phyloP scores from a whole-genome alignment of 2,329 filamentous ascomycete genomes.

The Scolecobasidium constrictum region DNA sequence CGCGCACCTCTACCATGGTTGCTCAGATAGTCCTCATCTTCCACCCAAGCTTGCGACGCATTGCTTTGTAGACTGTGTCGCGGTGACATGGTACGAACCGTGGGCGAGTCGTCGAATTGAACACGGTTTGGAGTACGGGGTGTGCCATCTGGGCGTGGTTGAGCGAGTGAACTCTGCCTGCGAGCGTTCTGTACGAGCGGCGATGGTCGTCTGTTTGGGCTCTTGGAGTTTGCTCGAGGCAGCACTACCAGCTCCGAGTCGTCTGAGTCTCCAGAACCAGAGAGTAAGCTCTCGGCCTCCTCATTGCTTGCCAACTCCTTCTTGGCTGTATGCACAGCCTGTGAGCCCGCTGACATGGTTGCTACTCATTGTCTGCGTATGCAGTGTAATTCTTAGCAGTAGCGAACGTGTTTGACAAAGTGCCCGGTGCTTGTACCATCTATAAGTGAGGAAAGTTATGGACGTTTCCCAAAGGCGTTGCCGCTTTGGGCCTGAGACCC shows the following conservation, averaged over 20 bases:
- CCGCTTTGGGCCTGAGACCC: no score
- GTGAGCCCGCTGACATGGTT: not conserved
- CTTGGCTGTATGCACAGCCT: not conserved
- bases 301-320: not conserved
- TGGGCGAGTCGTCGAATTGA: conserved; percentile 50
- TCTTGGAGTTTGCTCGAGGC: not conserved
- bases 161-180: conserved; percentile 34
- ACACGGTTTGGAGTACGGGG: conserved; percentile 62
- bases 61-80: conserved; percentile 1
- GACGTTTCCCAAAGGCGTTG: no score
- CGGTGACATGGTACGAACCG: conserved; percentile 3
- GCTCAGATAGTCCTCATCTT: conserved; percentile 51
- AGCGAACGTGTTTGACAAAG: no score
- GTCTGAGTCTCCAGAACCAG: not conserved
- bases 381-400: no score
- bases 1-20: conserved; percentile 35
- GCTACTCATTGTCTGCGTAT: not conserved
- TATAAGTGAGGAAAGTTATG: no score
- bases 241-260: not conserved
- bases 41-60: conserved; percentile 23
- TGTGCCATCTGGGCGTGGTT: conserved; percentile 36
- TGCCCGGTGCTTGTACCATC: no score
- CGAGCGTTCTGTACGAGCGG: conserved; percentile 13
- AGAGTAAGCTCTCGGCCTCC: not conserved
- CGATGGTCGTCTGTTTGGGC: not conserved